Conservation (phyloP, 2,329 filamentous ascomycete genomes). For the Daldinia eschscholtzii region DNA sequence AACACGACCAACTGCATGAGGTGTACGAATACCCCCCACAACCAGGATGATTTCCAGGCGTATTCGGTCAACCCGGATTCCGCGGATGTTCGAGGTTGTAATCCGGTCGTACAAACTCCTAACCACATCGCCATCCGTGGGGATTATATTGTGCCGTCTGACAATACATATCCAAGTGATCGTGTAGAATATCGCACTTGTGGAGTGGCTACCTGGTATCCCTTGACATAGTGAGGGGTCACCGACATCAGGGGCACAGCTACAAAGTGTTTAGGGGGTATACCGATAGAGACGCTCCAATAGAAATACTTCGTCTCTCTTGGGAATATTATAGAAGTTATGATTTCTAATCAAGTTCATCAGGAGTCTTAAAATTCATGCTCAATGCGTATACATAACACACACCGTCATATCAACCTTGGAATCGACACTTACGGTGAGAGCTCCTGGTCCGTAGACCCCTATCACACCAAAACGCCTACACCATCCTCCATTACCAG, state of each 20-base stretch:
- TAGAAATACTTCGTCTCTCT: background rate
- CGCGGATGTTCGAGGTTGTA: background rate
- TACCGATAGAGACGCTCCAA: background rate
- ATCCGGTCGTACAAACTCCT: background rate
- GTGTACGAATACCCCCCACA: background rate
- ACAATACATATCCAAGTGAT: background rate
- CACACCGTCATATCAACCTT: constrained; percentile 21
- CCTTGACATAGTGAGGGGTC: background rate
- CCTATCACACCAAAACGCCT: constrained; percentile 15
- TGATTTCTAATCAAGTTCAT: constrained; percentile 14
- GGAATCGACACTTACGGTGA: constrained; percentile 35
- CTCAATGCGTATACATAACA: constrained; percentile 13
- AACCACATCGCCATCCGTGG: background rate
- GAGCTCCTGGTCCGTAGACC: constrained; percentile 15
- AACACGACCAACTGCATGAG: background rate
- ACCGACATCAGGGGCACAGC: background rate
- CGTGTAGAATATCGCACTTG: background rate
- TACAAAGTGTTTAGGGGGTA: background rate
- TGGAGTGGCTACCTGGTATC: background rate
- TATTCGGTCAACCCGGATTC: background rate
- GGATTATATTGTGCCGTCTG: background rate
- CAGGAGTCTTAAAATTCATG: constrained; percentile 13
- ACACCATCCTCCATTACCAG: constrained; percentile 12
- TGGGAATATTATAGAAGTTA: background rate
- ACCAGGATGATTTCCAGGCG: background rate